Evolutionary conservation across 306 rosid species (phyloP), one percentile per base, ranked within the genome.

Genomic region (Canavalia gladiata): DNA sequence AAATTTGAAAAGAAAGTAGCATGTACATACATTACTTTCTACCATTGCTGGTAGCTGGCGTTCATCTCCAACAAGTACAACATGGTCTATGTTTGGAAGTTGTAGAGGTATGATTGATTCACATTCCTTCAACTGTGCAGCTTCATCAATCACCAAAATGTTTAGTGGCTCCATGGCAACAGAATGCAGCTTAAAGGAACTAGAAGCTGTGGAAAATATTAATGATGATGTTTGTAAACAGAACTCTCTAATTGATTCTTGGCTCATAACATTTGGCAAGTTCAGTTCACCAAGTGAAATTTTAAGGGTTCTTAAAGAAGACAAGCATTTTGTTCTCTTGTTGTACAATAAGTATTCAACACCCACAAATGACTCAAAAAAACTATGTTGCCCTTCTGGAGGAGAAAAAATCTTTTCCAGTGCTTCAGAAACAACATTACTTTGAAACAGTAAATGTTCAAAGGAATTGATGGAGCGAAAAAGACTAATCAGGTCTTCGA

Each of bases 11-110:
- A 62, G 29, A 58, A 9, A 68, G 2, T 4, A 49, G 58, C 6
- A 74, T 25, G 33, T 1, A 68, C 90, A 35, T 86, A 92, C 98
- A 57, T 80, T 73, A 84, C 98, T 93, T 80, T 66, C 62, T 45
- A 93, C 89, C 68, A 85, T 78, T 29, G 98, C 98, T 28, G 93
- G 97, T 69, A 91, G 83, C 84, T 94, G 98, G 57, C 81, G 31
- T 82, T 90, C 98, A 79, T 94, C 98, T 41, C 98, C 98, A 30
- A 91, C 88, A 77, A 94, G 92, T 78, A 94, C 75, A 11, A 80
- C 97, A 75, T 87, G 94, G 71, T 76, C 83, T 63, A 91, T 59
- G 54, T 78, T 81, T 0, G 80, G 88, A 83, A 94, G 89, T 54
- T 81, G 97, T 10, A 94, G 69, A 55, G 97, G 91, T 67, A 91